Evolutionary conservation across 345 rosid genomes (phyloP).

Genomic region (Sapria himalayana): DNA sequence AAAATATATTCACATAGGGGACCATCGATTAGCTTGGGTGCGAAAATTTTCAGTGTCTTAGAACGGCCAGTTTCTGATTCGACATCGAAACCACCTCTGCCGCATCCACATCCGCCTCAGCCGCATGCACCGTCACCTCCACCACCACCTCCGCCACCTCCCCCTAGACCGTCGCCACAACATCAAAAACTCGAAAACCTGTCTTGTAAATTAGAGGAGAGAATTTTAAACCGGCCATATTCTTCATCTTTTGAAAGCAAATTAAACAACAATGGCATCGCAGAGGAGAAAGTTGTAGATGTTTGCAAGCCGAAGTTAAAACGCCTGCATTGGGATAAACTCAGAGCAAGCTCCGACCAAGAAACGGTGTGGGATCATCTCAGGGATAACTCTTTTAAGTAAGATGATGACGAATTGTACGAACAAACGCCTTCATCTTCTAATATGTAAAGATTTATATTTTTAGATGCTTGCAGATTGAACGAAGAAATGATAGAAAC

Average conservation of each 20-base stretch:
- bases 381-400: constrained; percentile 65
- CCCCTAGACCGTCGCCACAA: constrained; percentile 39
- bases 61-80: constrained; percentile 14
- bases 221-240: no score
- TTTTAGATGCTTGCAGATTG: constrained; percentile 35
- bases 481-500: constrained; percentile 82
- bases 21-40: no score
- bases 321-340: constrained; percentile 91
- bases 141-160: constrained; percentile 29
- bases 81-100: constrained; percentile 16
- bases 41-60: constrained; percentile 11
- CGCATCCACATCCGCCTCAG: constrained; percentile 16
- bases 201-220: no score
- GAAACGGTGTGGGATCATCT: constrained; percentile 93
- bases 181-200: no score
- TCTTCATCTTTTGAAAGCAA: no score
- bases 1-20: no score
- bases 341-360: constrained; percentile 92
- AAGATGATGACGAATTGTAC: constrained; percentile 16
- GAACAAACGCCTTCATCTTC: background rate
- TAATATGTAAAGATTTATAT: background rate
- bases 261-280: no score
- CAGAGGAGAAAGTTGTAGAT: constrained; percentile 14
- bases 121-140: constrained; percentile 17
- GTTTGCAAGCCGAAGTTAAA: constrained; percentile 55